Evolutionary conservation across 108 stramenopile species (phyloP).

Genomic region (Cyclotella distinguenda): DNA sequence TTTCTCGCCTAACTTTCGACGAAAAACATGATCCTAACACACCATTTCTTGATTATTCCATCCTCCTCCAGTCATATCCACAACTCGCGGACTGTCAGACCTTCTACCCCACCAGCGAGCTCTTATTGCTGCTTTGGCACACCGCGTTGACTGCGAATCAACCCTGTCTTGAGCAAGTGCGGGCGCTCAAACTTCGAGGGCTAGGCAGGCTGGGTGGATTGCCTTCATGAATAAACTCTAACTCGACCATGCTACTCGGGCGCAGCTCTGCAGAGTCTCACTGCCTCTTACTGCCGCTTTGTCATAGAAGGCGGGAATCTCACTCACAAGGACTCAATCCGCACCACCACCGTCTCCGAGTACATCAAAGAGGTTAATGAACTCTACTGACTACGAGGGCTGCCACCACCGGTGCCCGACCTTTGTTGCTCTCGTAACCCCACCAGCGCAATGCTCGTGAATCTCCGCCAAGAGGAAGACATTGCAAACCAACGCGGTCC

Average conservation of each 20-base stretch:
- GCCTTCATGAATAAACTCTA: not conserved
- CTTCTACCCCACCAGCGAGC: slow-evolving; percentile 2
- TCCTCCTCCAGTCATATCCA: not conserved
- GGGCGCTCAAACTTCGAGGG: not conserved
- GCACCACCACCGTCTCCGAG: not conserved
- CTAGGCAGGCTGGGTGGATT: slow-evolving; percentile 15
- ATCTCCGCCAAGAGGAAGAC: too few species aligned
- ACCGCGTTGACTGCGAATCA: not conserved
- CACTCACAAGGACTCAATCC: not conserved
- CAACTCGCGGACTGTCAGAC: not conserved
- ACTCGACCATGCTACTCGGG: not conserved
- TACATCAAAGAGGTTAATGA: not conserved
- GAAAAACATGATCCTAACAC: not conserved
- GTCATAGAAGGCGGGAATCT: not conserved
- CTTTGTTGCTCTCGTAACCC: too few species aligned
- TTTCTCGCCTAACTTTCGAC: not conserved
- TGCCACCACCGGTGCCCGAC: too few species aligned
- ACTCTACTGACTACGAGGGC: not conserved
- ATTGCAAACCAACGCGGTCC: too few species aligned
- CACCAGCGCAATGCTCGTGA: too few species aligned
- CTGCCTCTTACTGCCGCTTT: not conserved
- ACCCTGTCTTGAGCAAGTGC: not conserved
- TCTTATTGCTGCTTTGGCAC: slow-evolving; percentile 4
- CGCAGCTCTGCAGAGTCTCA: not conserved
- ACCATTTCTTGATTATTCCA: slow-evolving; percentile 9